Evolutionary conservation across 2,329 filamentous ascomycete species (phyloP).

Genomic region (Fusarium aywerte): DNA sequence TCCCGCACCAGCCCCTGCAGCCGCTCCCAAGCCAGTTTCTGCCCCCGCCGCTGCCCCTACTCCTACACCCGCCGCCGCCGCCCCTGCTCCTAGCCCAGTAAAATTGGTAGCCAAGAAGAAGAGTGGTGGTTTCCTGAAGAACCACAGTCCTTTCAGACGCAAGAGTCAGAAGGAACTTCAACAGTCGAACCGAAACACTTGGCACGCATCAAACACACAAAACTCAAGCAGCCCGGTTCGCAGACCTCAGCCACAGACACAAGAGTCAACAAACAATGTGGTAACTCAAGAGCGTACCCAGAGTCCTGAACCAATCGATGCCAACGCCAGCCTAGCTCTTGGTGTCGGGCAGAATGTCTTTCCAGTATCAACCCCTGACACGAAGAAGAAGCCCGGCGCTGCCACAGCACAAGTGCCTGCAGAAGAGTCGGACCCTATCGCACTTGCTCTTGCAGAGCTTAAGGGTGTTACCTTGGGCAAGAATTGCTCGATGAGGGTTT

Average conservation of each 20-base stretch:
- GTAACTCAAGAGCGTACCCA: constrained; percentile 57
- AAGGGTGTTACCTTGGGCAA: constrained; percentile 84
- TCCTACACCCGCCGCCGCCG: background rate
- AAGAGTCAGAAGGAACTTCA: constrained; percentile 84
- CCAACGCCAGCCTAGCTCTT: constrained; percentile 89
- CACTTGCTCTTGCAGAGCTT: constrained; percentile 88
- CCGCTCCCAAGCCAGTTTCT: background rate
- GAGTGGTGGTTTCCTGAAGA: constrained; percentile 92
- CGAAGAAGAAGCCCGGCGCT: constrained; percentile 52
- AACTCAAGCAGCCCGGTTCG: constrained; percentile 49
- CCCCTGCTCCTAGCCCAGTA: constrained; percentile 59
- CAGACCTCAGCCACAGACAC: constrained; percentile 55
- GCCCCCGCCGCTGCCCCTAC: background rate
- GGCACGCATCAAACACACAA: constrained; percentile 58
- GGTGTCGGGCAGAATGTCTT: constrained; percentile 98
- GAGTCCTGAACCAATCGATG: constrained; percentile 89
- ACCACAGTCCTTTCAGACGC: constrained; percentile 89
- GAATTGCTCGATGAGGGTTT: constrained; percentile 82
- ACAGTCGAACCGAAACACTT: constrained; percentile 66
- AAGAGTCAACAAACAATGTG: constrained; percentile 51
- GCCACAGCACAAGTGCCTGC: constrained; percentile 52
- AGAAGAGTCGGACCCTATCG: constrained; percentile 86
- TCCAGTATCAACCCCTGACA: constrained; percentile 84
- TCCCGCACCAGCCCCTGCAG: background rate
- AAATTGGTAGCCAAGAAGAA: constrained; percentile 75